Percentiles rank a stretch among this genome's conserved stretches.
phyloP scores from a whole-genome alignment of 495 filamentous ascomycete species.

The Talaromyces ruber region DNA sequence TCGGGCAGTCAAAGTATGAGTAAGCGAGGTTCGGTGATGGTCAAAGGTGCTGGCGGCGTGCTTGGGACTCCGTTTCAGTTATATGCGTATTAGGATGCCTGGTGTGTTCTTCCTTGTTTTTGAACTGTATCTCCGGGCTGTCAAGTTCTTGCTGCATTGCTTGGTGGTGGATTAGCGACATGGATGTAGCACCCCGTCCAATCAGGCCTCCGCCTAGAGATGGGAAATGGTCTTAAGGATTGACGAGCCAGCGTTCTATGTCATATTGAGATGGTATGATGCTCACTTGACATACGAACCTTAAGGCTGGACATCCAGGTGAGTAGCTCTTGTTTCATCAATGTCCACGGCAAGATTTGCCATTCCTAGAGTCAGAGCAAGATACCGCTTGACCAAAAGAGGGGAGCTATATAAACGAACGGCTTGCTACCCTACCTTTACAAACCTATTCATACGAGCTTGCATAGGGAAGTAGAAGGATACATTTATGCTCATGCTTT shows the following conservation, averaged over 20 bases:
- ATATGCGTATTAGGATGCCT: neutral
- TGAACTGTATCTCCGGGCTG: neutral
- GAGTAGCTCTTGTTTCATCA: neutral
- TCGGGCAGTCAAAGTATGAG: neutral
- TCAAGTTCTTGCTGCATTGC: neutral
- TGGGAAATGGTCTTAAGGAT: neutral
- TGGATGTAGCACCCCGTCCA: constrained; percentile 4
- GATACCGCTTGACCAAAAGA: too few species aligned
- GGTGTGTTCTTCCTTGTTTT: neutral
- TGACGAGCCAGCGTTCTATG: neutral
- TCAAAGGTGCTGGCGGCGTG: neutral
- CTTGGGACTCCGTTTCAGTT: neutral
- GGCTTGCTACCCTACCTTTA: neutral
- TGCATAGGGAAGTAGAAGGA: neutral
- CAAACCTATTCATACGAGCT: too few species aligned
- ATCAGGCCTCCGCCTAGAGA: neutral
- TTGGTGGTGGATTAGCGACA: neutral
- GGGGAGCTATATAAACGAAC: too few species aligned
- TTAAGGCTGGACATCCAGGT: neutral
- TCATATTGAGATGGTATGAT: neutral
- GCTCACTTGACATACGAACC: neutral
- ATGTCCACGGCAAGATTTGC: neutral
- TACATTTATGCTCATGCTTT: neutral
- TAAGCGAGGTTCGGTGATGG: neutral
- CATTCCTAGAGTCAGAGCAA: too few species aligned